Base-by-base conservation (phyloP, 805 yeast species). In the Jamesozyma spencerorum region DNA sequence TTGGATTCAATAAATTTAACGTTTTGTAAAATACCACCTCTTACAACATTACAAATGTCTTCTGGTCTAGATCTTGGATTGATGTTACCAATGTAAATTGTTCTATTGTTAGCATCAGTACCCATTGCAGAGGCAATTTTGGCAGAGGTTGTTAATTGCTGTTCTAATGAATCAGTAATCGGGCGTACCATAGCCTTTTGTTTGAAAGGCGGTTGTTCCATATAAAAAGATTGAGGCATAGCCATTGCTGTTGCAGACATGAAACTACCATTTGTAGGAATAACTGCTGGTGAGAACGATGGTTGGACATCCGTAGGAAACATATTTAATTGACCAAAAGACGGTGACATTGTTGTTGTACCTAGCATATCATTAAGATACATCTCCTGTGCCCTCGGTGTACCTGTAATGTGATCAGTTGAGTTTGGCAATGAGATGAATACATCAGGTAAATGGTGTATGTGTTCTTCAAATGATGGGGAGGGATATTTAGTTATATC, bases 11-110 rank as follows among this genome's bases (percentile, higher is more conserved):
- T 63, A 41, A 64, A 61, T 44, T 71, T 77, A 36, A 83, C 69
- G 8, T 64, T 58, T 53, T 83, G 87, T 32, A 83, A 66, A 15
- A 77, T 62, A n/a, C 94, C 94, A 32, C 90, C 90, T 50, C 88
- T 69, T 22, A 82, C 79, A 34, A 74, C 76, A 54, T 83, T 83
- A 50, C 88, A 83, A 35, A 83, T 71, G 50, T 83, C 88, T 55
- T 81, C 90, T 2, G 74, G 71, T 5, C 78, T 72, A 1, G 86
- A 75, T 37, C 71, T 68, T 7, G 79, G 74, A 45, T 79, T 81
- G 37, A 83, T 64, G 47, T 78, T 79, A 4, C 85, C 84, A 34
- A 83, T 64, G 53, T 76, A 82, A 14, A 83, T 73, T 1, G 88
- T 77, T 55, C 94, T 66, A 54, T 82, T 83, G 1, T 74, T 77